Evolutionary conservation across 2,329 filamentous ascomycete species (phyloP), one percentile per base, ranked within the genome.

Genomic region (Botrytis elliptica): DNA sequence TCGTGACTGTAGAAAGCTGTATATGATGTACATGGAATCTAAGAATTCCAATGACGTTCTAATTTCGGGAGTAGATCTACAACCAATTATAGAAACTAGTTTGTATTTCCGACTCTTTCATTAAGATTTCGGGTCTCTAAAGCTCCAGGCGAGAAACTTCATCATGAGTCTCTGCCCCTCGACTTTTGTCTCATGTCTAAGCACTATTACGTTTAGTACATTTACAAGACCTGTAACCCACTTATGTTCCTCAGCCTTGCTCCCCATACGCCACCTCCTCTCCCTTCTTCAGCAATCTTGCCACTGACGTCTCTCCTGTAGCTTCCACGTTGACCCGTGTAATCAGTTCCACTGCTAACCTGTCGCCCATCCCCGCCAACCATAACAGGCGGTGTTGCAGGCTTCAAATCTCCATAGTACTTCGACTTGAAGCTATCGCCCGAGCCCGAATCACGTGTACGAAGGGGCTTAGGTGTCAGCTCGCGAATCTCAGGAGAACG

Each of bases 261-360:
- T 44, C 75, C 78, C 79, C 77, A 81, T 36, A 74, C 74, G 29
- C 46, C 71, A n/a, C 59, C 78, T 9, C 77, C 77, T 62, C 79
- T 71, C 2, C 92, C 92, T 80, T 95, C 92, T 81, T 94, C 92
- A 0, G 87, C 91, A 72, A 90, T 82, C 84, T 92, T 93, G 1
- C 92, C 92, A 79, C 91, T 94, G 3, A 93, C 91, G 75, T 91
- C 89, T 64, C 91, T 84, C 73, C 68, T 38, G 42, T n/a, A 63
- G 25, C 55, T 33, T 42, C 36, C 29, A 80, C 81, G 66, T 82
- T 74, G 76, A 33, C 36, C 49, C 77, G 72, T 79, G 76, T 85
- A 88, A 78, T 91, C 89, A 74, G 88, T 89, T 1, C 89, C 89
- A 8, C 87, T 88, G 20, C 87, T 89, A 7, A 90, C 84, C 79